Conservation (phyloP, 139 green algal species). For the Ulvella scutata region DNA sequence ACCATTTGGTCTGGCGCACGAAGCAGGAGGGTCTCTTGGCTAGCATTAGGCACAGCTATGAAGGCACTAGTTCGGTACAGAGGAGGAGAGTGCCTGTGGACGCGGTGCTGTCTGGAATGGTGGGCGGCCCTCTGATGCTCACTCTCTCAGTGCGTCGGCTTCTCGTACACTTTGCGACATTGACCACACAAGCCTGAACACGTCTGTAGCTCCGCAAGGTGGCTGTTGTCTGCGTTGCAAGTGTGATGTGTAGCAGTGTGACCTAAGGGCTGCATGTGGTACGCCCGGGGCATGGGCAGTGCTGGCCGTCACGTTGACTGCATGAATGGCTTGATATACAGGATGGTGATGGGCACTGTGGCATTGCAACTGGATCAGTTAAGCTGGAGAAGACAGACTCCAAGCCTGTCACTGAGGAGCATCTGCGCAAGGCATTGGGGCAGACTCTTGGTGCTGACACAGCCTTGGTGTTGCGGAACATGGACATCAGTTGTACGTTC, state of each 20-base stretch:
- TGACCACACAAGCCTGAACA: too few relatives aligned
- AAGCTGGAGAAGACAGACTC: slow-evolving; percentile 11
- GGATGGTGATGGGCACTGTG: slow-evolving; percentile 14
- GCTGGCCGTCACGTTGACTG: too few relatives aligned
- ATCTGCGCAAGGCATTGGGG: slow-evolving; percentile 34
- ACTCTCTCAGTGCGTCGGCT: slow-evolving; percentile 15
- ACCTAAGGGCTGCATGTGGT: too few relatives aligned
- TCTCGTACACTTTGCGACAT: slow-evolving; percentile 22
- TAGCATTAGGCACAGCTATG: not conserved
- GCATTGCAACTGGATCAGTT: not conserved
- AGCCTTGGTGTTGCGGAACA: slow-evolving; percentile 5
- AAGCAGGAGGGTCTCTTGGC: not conserved
- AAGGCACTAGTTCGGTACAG: not conserved
- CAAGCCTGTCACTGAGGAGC: slow-evolving; percentile 13
- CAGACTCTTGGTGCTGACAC: slow-evolving; percentile 36
- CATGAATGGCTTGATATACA: slow-evolving; percentile 3
- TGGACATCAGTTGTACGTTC: slow-evolving; percentile 17
- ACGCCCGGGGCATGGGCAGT: too few relatives aligned
- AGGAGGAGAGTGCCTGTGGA: not conserved
- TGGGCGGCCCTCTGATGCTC: not conserved
- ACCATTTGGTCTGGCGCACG: not conserved
- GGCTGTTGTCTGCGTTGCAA: too few relatives aligned
- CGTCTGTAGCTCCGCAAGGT: too few relatives aligned
- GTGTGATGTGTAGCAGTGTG: too few relatives aligned
- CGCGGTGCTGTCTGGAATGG: not conserved